Evolutionary conservation across 2,329 filamentous ascomycete genomes (phyloP).

Genomic region (Cladosporium sphaerospermum): DNA sequence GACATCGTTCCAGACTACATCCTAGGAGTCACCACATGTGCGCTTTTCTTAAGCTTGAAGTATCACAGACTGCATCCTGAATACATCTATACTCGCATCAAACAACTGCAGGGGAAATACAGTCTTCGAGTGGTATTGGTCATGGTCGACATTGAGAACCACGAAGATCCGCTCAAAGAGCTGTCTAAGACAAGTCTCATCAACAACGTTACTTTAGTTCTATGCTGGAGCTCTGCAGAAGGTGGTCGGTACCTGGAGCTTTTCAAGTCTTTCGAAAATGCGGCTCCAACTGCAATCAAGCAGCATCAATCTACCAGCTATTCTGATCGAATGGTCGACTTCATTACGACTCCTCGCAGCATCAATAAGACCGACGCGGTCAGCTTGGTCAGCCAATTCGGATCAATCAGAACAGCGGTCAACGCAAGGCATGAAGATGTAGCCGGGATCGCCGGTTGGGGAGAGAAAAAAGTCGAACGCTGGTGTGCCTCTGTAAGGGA

Average conservation of each 20-base stretch:
- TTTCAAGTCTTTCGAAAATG: slow-evolving; percentile 91
- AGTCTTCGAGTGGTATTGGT: slow-evolving; percentile 77
- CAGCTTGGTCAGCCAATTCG: slow-evolving; percentile 84
- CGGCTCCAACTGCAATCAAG: slow-evolving; percentile 72
- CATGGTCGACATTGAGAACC: slow-evolving; percentile 93
- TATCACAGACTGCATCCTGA: slow-evolving; percentile 96
- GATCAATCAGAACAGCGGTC: slow-evolving; percentile 76
- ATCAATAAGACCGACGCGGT: slow-evolving; percentile 95
- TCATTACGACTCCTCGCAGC: slow-evolving; percentile 80
- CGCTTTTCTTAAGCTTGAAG: slow-evolving; percentile 87
- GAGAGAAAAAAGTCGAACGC: slow-evolving; percentile 84
- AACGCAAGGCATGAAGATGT: slow-evolving; percentile 86
- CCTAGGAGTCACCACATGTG: slow-evolving; percentile 79
- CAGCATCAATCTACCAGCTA: slow-evolving; percentile 80
- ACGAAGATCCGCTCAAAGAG: slow-evolving; percentile 83
- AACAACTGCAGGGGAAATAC: slow-evolving; percentile 76
- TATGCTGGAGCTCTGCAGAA: slow-evolving; percentile 93
- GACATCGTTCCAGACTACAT: slow-evolving; percentile 95
- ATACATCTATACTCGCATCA: slow-evolving; percentile 93
- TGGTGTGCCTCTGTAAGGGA: slow-evolving; percentile 80
- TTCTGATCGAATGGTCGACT: slow-evolving; percentile 80
- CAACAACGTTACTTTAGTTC: slow-evolving; percentile 84
- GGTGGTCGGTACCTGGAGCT: slow-evolving; percentile 89
- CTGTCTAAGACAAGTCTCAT: slow-evolving; percentile 87
- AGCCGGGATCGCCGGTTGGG: slow-evolving; percentile 81